Percentiles rank a stretch among this genome's conserved stretches.
phyloP scores from a whole-genome alignment of 1,284 basidiomycete genomes.

The Tetrapyrgos nigripes region DNA sequence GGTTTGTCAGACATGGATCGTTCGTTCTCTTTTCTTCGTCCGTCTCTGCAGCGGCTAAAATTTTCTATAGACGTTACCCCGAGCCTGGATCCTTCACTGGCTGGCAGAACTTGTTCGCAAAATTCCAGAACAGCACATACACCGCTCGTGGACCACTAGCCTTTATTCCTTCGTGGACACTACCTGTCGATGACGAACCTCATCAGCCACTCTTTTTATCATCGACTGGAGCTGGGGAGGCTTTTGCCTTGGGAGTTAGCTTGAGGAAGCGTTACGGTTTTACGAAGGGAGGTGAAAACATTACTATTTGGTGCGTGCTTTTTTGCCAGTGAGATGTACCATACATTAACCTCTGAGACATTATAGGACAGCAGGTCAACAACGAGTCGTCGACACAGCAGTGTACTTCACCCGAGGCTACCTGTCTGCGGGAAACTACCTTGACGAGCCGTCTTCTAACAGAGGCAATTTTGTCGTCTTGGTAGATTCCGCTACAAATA shows the following conservation, averaged over 20 bases:
- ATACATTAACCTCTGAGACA: background rate
- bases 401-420: conserved; percentile 47
- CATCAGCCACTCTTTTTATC: conserved; percentile 46
- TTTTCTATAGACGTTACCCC: conserved; percentile 41
- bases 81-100: conserved; percentile 46
- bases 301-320: conserved; percentile 46
- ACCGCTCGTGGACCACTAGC: conserved; percentile 44
- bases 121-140: conserved; percentile 48
- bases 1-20: conserved; percentile 50
- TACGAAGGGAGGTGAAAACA: conserved; percentile 45
- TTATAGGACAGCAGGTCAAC: conserved; percentile 46
- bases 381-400: conserved; percentile 48
- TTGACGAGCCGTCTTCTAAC: conserved; percentile 34
- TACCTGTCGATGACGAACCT: conserved; percentile 44
- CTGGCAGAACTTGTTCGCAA: conserved; percentile 43
- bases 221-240: conserved; percentile 44
- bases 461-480: conserved; percentile 41
- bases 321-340: background rate
- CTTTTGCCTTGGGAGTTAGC: conserved; percentile 45
- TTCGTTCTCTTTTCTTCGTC: conserved; percentile 25
- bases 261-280: conserved; percentile 46
- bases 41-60: background rate
- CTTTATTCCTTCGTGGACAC: conserved; percentile 48
- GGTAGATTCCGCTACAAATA: conserved; percentile 43
- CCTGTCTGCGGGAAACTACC: conserved; percentile 48